These are phyloP conservation scores for Isabelozyma gotoi DNA, from an alignment of 805 yeast genomes.

Conservation along the genomic window DNA sequence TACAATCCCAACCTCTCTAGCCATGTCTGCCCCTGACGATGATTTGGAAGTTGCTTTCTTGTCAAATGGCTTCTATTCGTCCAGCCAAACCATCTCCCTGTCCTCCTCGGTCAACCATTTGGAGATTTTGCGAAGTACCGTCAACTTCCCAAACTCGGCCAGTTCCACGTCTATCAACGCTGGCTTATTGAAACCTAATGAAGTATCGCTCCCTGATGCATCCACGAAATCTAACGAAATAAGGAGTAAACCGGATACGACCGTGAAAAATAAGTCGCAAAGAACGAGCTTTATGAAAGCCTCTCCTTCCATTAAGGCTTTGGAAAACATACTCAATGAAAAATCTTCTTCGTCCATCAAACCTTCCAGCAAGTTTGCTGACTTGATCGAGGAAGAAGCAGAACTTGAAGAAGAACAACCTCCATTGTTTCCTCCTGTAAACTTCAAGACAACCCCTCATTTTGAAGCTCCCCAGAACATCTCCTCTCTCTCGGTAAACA, in stretches of 20 bases:
- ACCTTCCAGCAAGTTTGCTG: conserved; percentile 8
- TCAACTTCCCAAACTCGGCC: conserved; percentile 24
- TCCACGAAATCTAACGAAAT: not conserved
- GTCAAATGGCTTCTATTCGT: conserved; percentile 33
- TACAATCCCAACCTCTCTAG: too few relatives aligned
- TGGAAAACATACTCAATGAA: conserved; percentile 32
- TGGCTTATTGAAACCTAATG: conserved; percentile 7
- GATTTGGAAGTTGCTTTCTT: conserved; percentile 14
- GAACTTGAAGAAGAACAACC: conserved; percentile 15
- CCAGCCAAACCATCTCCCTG: conserved; percentile 13
- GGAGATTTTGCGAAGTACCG: conserved; percentile 22
- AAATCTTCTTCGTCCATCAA: conserved; percentile 7
- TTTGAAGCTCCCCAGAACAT: not conserved
- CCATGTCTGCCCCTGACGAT: not conserved
- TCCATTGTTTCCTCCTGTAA: not conserved
- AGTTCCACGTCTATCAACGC: conserved; percentile 25
- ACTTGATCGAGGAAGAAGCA: conserved; percentile 12
- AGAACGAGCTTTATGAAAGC: conserved; percentile 31
- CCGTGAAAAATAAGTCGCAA: conserved; percentile 8
- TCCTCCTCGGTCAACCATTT: conserved; percentile 18
- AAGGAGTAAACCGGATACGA: not conserved
- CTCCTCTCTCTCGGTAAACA: conserved; percentile 5
- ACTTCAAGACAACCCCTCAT: not conserved
- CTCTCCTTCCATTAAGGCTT: conserved; percentile 43
- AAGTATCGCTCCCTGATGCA: not conserved